Evolutionary conservation across 495 filamentous ascomycete species (phyloP), one percentile per base, ranked within the genome.

Genomic region (Talaromyces proteolyticus): DNA sequence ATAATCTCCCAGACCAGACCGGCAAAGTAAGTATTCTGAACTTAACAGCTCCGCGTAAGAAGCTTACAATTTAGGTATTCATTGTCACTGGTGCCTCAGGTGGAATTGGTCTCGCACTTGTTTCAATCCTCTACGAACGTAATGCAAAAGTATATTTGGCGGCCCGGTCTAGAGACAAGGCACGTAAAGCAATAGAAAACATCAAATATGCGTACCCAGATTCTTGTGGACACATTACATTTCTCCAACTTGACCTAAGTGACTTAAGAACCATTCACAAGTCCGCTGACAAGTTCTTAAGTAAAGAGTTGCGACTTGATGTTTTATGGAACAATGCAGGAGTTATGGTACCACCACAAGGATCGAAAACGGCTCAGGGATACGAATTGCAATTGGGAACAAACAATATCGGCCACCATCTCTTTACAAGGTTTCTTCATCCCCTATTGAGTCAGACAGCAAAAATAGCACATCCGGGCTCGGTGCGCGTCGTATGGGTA

Each of bases 251-350:
- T 16, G 65, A 75, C 52, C 63, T 78, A 14, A 54, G 53, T 16
- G 72, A 79, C 54, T 55, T 78, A 16, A 18, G 47, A 3, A 68
- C 68, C 19, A 69, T 79, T 55, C 74, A 74, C 44, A 24, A 50
- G 7, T 55, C 67, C 19, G 76, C 57, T 6, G 54, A 67, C 0
- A 52, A 57, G n/a, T 78, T 80, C 57, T 40, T 65, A 19, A 11
- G 14, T 1, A 59, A 57, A 36, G 73, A 79, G 50, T 23, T 42
- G 2, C 53, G 62, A 4, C 65, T 80, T 25, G 67, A 80, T 61
- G 67, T 75, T 41, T 58, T 80, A 12, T 55, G 61, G 19, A 69
- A 76, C 51, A 80, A 79, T 59, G 76, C 76, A 10, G 77, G 65
- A 19, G 66, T 80, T 34, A 72, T 72, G 64, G 46, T 51, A 12